Conservation (phyloP, 2,329 filamentous ascomycete species). For the Penicillium sp. region DNA sequence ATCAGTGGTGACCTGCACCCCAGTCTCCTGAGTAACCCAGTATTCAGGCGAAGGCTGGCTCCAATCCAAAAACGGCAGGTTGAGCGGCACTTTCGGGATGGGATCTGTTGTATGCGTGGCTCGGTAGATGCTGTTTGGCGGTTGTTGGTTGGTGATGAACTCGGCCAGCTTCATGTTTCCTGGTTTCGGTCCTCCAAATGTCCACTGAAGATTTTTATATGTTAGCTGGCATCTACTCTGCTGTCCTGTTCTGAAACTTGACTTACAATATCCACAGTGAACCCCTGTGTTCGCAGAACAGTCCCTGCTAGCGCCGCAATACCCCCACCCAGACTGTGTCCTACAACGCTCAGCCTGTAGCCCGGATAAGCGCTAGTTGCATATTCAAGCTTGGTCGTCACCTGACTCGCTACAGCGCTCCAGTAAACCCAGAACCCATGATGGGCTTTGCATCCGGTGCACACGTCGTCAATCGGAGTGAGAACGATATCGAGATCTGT, state of each 20-base stretch:
- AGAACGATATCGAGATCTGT: not conserved
- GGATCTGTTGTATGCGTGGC: not conserved
- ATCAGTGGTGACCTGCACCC: not conserved
- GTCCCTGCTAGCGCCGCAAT: not conserved
- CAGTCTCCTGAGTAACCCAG: not conserved
- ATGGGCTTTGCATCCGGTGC: not conserved
- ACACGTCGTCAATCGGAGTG: not conserved
- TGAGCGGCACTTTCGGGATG: not conserved
- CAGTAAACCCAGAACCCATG: conserved; percentile 2
- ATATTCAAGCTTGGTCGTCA: not conserved
- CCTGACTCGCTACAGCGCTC: not conserved
- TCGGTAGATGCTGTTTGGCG: not conserved
- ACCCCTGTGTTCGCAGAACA: not conserved
- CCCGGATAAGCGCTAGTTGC: not conserved
- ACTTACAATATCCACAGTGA: not conserved
- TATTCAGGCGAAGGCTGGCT: conserved; percentile 5
- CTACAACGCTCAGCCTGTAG: not conserved
- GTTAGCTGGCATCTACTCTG: not conserved
- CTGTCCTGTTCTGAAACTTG: not conserved
- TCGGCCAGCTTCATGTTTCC: conserved; percentile 3
- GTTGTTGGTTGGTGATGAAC: not conserved
- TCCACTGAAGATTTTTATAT: not conserved
- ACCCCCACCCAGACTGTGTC: not conserved
- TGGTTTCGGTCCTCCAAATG: not conserved
- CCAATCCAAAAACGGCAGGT: not conserved